Evolutionary conservation across 2,329 filamentous ascomycete genomes (phyloP), one percentile per base, ranked within the genome.

Genomic region (Raffaelea albimanens): DNA sequence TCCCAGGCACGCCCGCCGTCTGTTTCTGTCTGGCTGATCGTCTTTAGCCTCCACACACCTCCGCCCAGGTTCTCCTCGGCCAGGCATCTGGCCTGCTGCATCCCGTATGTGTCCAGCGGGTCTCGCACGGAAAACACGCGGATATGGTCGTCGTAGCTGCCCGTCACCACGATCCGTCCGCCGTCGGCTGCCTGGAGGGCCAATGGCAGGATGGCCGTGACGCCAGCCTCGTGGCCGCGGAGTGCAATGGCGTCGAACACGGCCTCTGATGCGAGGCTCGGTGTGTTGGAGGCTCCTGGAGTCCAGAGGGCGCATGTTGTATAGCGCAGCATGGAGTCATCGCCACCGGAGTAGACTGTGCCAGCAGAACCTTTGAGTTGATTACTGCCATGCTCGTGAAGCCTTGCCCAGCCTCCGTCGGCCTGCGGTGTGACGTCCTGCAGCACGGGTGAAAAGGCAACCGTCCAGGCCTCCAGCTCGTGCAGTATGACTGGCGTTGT

Each of bases 81-180:
- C 5, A 89, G 72, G 3, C 83, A 65, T 29, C 69, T 70, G 1
- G 68, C 63, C 41, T 66, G 68, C 44, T 66, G 64, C 45, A 61
- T 55, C 20, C 68, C 61, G 54, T 72, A 70, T 0, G 65, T 64
- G 23, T 58, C 54, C 38, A 67, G 56, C 2, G 66, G 62, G 11
- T 70, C 65, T 22, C 67, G 61, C 11, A 79, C 66, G 1, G 72
- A 62, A 43, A 85, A 74, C 2, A 95, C 70, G 13, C 91, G 78
- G 18, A 97, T 69, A 51, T 75, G 71, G 57, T 97, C 90, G 57
- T 97, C 93, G 59, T 97, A 98, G 59, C 87, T 94, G 4, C 93
- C 93, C 0, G 90, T 96, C 3, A 95, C 58, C 2, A 95, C 63
- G 4, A 93, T 59, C 4, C 72, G 69, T 1, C 71, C 70, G 3